These are phyloP conservation scores for Phaeosphaeriaceae sp. DNA, from an alignment of 2,329 filamentous ascomycete species.

Conservation along the genomic window DNA sequence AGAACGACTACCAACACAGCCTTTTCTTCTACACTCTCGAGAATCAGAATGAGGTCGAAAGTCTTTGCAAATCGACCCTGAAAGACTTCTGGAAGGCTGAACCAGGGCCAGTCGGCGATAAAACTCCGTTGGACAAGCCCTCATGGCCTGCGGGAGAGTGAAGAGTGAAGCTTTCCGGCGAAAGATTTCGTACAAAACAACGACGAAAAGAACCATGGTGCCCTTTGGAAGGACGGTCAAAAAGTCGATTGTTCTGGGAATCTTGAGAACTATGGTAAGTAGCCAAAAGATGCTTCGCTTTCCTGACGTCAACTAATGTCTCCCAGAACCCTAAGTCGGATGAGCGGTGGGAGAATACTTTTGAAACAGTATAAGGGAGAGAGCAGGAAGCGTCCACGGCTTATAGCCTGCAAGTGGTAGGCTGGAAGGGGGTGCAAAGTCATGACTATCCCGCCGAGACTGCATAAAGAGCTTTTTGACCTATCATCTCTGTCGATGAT, in stretches of 20 bases:
- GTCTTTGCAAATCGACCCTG: not conserved
- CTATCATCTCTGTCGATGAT: too few relatives aligned
- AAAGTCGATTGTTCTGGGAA: not conserved
- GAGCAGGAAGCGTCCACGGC: not conserved
- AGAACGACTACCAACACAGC: not conserved
- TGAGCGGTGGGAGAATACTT: not conserved
- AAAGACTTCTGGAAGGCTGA: not conserved
- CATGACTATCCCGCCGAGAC: too few relatives aligned
- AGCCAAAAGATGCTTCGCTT: not conserved
- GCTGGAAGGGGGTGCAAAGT: too few relatives aligned
- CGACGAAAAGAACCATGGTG: not conserved
- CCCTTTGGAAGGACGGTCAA: not conserved
- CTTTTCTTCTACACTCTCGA: conserved; percentile 1
- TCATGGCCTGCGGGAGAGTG: not conserved
- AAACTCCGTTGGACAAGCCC: not conserved
- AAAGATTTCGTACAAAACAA: not conserved
- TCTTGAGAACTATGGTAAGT: not conserved
- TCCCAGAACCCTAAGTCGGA: not conserved
- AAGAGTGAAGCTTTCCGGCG: not conserved
- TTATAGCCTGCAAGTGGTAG: not conserved
- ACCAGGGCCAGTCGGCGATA: not conserved
- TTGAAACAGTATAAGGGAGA: not conserved
- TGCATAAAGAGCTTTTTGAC: too few relatives aligned
- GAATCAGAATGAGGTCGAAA: not conserved
- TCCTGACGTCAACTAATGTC: too few relatives aligned